Percentiles rank a stretch among this genome's conserved stretches.
Conservation (phyloP, 1,284 basidiomycete genomes). For the Cystobasidium sp. region DNA sequence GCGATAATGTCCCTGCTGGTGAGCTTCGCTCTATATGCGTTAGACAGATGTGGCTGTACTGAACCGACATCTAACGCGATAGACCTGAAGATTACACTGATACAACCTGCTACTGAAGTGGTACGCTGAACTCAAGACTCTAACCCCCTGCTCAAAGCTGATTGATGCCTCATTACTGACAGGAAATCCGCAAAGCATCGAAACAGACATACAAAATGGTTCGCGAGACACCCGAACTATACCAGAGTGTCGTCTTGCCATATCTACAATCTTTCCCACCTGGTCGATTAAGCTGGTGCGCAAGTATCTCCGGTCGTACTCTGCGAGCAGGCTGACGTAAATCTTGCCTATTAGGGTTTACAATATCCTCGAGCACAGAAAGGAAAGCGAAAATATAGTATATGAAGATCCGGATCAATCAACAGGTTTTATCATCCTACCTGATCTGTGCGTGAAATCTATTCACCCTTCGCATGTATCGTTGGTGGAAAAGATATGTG, state of each 20-base stretch:
- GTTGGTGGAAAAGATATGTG: no score
- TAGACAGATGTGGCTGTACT: constrained; percentile 27
- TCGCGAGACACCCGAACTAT: constrained; percentile 77
- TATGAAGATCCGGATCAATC: constrained; percentile 65
- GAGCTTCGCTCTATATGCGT: constrained; percentile 20
- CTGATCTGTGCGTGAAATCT: constrained; percentile 76
- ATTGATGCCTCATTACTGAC: not conserved
- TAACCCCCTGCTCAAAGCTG: not conserved
- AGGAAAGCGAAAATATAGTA: constrained; percentile 78
- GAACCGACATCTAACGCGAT: constrained; percentile 43
- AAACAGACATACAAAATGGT: constrained; percentile 74
- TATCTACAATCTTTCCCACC: constrained; percentile 77
- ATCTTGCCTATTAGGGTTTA: constrained; percentile 68
- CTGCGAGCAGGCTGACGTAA: constrained; percentile 1
- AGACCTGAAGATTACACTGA: constrained; percentile 70
- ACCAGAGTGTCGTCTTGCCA: constrained; percentile 70
- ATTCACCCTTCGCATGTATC: no score
- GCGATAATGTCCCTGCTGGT: constrained; percentile 33
- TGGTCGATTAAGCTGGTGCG: constrained; percentile 78
- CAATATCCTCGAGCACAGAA: constrained; percentile 78
- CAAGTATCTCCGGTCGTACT: not conserved
- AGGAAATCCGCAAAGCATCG: constrained; percentile 69
- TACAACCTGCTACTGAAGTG: constrained; percentile 78
- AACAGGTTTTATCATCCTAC: constrained; percentile 76
- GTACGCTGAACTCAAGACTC: constrained; percentile 8